Evolutionary conservation across 202 grass and related monocot species (phyloP), one percentile per base, ranked within the genome.

Genomic region (Elaeis oleifera): DNA sequence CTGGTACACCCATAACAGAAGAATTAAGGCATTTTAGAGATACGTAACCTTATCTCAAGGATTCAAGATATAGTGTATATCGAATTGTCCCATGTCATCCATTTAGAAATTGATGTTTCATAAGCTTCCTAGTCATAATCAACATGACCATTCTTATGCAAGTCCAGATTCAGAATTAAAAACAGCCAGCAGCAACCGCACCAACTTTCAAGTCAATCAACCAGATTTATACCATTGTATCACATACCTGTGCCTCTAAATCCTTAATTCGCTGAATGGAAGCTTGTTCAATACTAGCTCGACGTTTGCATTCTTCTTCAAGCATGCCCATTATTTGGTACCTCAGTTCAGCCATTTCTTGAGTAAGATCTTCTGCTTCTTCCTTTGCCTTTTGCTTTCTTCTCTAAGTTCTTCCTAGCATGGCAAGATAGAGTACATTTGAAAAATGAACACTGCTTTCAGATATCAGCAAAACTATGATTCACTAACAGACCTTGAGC

Each of bases 271-370:
- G 88, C 71, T 90, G 80, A 73, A 97, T 97, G 70, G 92, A 89
- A 58, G 88, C 81, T 67, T 91, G 79, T 79, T 91, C 92, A 84
- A 97, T 90, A 74, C 83, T 80, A 81, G 84, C 89, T 59, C 88
- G 81, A 20, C 81, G 87, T 71, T 84, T 97, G 79, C 79, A 91
- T 97, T 91, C 92, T 86, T 89, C 88, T 62, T 97, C 87, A 63
- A 97, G 92, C 92, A 91, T 91, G 77, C 76, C 74, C 67, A 79
- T 97, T 69, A 97, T 85, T 64, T 91, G 87, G 82, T 97, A 97
- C 58, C 92, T 80, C 59, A 91, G 60, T 86, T 97, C 87, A 61
- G 92, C 92, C 92, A 97, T 97, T 97, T 89, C 88, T 91, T 97
- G 92, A 68, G 88, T 97, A 28, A 97, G 81, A 67, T 97, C 92